Conservation (phyloP, 306 rosid genomes). For the Carpinus viminea region DNA sequence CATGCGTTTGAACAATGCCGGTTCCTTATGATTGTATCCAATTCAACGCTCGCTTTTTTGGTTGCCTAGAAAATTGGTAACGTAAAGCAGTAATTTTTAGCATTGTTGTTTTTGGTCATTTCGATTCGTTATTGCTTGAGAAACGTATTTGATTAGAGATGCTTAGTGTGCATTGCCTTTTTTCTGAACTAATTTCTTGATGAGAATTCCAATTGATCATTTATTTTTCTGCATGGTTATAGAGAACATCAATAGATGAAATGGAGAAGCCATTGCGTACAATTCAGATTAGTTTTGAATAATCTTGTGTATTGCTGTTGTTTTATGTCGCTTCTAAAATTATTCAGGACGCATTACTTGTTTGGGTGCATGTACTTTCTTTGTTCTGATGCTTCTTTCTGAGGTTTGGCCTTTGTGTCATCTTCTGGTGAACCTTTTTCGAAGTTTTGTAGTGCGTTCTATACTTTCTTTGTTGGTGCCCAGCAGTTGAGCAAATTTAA, state of each 20-base stretch:
- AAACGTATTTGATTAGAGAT: background rate
- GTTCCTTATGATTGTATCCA: background rate
- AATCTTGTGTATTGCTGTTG: too few relatives aligned
- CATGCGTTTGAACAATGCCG: background rate
- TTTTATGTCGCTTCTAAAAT: too few relatives aligned
- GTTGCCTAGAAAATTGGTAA: background rate
- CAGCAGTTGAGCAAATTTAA: background rate
- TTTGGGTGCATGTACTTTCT: background rate
- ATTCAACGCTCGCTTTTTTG: background rate
- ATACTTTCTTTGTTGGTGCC: background rate
- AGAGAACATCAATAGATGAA: too few relatives aligned
- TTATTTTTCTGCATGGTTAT: background rate
- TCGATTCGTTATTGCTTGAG: background rate
- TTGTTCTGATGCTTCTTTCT: background rate
- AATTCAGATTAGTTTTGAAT: too few relatives aligned
- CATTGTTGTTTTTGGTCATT: background rate
- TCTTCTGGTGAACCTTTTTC: background rate
- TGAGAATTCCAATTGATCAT: too few relatives aligned
- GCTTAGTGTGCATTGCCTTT: background rate
- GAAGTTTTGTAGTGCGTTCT: background rate
- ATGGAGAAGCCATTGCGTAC: too few relatives aligned
- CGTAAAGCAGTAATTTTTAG: too few relatives aligned
- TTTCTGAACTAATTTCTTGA: background rate
- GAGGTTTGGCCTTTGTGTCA: background rate
- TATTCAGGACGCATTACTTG: too few relatives aligned